Evolutionary conservation across 495 filamentous ascomycete genomes (phyloP), one percentile per base, ranked within the genome.

Genomic region (Alectoria sarmentosa): DNA sequence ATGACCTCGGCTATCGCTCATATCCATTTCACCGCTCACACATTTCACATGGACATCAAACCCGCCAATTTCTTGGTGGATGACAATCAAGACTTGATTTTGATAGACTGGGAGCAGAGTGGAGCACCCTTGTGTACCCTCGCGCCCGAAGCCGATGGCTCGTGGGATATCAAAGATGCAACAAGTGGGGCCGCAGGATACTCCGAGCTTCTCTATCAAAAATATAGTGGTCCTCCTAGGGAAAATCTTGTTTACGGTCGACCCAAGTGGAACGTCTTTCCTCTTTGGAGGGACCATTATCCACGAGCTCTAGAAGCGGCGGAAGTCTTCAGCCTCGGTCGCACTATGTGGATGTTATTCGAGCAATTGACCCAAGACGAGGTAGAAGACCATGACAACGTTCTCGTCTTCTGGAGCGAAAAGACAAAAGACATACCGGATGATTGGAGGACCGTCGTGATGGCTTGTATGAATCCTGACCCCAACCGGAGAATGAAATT

Each of bases 11-110:
- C 65, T 0, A 57, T 70, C 46, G 49, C 62, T 37, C 65, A 69
- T 37, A 66, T 65, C 3, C 68, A 71, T 46, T 39, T 36, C 38
- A 41, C 38, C 23, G 46, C 63, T 19, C 19, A 68, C 42, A 69
- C 65, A 2, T 71, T 36, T n/a, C 64, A 72, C 38, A 66, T 71
- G 37, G 67, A 73, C 54, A 65, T 73, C 38, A 73, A 72, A 65
- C 65, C 67, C 3, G 58, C 65, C 41, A 73, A 71, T 60, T 38
- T 73, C 37, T 57, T 73, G 56, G 48, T 73, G 0, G 61, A 72
- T 62, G 59, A 46, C 15, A 34, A 63, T 21, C 17, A 65, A 52
- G 66, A 72, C 60, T 44, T 68, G 30, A 26, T 73, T 21, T 60
- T 72, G 4, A 72, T 71, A 38, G 67, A 72, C 36, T 71, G 69